phyloP scores from a whole-genome alignment of 2,329 filamentous ascomycete genomes.

The Aspergillus costaricaensis region DNA sequence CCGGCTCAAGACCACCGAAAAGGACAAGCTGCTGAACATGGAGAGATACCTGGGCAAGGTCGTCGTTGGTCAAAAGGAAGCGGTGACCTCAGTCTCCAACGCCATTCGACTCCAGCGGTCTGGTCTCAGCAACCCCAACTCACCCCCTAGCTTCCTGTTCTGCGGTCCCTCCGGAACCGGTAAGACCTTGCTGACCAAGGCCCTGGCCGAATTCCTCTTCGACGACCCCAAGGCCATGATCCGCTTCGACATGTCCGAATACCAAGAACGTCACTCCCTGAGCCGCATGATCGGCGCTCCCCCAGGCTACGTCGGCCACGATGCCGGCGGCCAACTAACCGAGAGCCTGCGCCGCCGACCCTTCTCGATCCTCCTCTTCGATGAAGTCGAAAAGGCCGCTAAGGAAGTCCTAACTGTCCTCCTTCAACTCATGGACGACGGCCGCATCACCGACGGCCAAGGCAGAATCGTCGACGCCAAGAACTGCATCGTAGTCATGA shows the following conservation, averaged over 20 bases:
- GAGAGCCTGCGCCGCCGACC: constrained; percentile 91
- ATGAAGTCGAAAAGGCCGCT: constrained; percentile 97
- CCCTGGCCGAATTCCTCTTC: constrained; percentile 95
- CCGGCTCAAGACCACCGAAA: constrained; percentile 89
- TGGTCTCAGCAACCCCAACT: constrained; percentile 91
- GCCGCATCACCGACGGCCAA: constrained; percentile 97
- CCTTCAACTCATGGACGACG: constrained; percentile 99
- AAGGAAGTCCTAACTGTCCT: constrained; percentile 97
- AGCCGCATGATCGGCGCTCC: constrained; percentile 98
- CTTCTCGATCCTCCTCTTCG: constrained; percentile 96
- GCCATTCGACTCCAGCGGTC: constrained; percentile 94
- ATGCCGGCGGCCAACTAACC: constrained; percentile 92
- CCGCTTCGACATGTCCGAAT: constrained; percentile 99
- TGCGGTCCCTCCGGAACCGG: constrained; percentile 97
- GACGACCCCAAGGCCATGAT: constrained; percentile 98
- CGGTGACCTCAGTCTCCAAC: constrained; percentile 89
- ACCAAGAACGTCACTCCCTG: constrained; percentile 93
- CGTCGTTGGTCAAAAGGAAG: constrained; percentile 92
- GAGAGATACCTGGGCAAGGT: constrained; percentile 80
- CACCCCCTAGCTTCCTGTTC: constrained; percentile 97
- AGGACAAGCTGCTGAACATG: constrained; percentile 98
- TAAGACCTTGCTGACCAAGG: constrained; percentile 96
- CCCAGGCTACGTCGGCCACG: constrained; percentile 94
- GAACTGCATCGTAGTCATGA: constrained; percentile 99
- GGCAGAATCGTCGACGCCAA: constrained; percentile 90